A percentile compares a stretch with the other conserved stretches of the same genome.
phyloP scores from a whole-genome alignment of 1,284 basidiomycete species.

The Clitocybe nebularis region DNA sequence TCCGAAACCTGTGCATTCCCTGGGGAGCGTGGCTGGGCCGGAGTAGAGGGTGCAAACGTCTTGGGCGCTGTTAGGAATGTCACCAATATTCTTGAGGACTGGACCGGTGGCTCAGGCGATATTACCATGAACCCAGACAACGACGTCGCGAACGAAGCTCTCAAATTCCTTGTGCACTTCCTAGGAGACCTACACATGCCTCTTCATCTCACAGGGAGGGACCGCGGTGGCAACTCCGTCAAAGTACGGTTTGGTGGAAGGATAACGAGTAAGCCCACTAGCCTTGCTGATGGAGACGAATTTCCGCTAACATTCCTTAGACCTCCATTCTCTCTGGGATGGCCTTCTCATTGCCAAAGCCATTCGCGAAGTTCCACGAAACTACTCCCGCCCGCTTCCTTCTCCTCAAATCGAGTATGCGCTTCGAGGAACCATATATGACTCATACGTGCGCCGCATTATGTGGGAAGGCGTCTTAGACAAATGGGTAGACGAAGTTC shows the following conservation, averaged over 20 bases:
- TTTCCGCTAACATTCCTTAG: too few relatives aligned
- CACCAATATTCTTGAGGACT: slow-evolving; percentile 55
- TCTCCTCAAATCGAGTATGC: slow-evolving; percentile 62
- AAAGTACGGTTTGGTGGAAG: slow-evolving; percentile 70
- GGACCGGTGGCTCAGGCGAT: too few relatives aligned
- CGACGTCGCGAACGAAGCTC: slow-evolving; percentile 53
- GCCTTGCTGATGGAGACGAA: too few relatives aligned
- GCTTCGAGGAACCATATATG: slow-evolving; percentile 82
- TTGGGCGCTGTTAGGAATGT: slow-evolving; percentile 74
- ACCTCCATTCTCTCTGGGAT: slow-evolving; percentile 88
- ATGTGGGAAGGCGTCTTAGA: slow-evolving; percentile 77
- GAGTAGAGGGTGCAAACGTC: slow-evolving; percentile 64
- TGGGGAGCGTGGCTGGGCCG: slow-evolving; percentile 76
- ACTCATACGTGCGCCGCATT: slow-evolving; percentile 83
- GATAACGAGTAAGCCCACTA: slow-evolving; percentile 51
- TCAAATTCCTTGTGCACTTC: slow-evolving; percentile 90
- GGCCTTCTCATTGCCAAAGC: slow-evolving; percentile 76
- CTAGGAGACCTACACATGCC: slow-evolving; percentile 91
- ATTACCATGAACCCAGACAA: too few relatives aligned
- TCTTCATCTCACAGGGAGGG: slow-evolving; percentile 81
- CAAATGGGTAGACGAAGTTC: slow-evolving; percentile 56
- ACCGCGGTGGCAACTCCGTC: slow-evolving; percentile 80
- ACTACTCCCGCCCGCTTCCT: slow-evolving; percentile 74
- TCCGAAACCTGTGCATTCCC: slow-evolving; percentile 73
- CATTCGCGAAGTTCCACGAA: slow-evolving; percentile 66